Evolutionary conservation across 1,284 basidiomycete genomes (phyloP), one percentile per base, ranked within the genome.

Genomic region (Ustilago nuda): DNA sequence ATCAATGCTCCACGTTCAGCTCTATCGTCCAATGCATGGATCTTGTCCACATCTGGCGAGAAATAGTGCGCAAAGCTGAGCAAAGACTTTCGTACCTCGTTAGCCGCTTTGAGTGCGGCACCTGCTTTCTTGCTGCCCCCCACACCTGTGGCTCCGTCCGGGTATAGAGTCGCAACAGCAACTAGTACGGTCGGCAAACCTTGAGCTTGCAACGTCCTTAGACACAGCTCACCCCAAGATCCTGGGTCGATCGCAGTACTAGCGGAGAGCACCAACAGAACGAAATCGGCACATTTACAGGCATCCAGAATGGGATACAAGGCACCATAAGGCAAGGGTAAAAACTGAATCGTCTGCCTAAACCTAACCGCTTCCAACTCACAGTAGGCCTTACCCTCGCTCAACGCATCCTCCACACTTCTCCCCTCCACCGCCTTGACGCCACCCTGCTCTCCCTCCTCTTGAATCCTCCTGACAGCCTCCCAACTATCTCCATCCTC

Each of bases 201-300:
- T 54, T 87, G 84, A 3, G 85, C 84, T 37, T 87, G 87, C 13
- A 99, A 88, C 32, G 91, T 92, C 39, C 96, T 91, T n/a, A 99
- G 89, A 13, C 95, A 90, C 0, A 92, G 92, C 82, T 99, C 97
- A 35, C 95, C 95, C 90, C 93, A 93, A 4, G 88, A 85, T 13
- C 83, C 84, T 0, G 81, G 80, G 67, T 93, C 90, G 3, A 98
- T 95, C 85, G 98, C 94, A 15, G 92, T 88, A 13, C 89, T 88
- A 37, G 93, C 90, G 2, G 94, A 97, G 35, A 98, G 89, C 5
- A 92, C 89, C 72, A 97, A 90, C 13, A 98, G 88, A 48, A 95
- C 91, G 82, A 97, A 98, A 87, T 99, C 96, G 12, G 94, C 93
- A 2, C 91, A 92, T 83, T 94, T 92, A 82, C 92, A 92, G 0